A percentile compares a stretch with the other conserved stretches of the same genome.
Conservation (phyloP, 345 rosid genomes). For the Passiflora organensis region DNA sequence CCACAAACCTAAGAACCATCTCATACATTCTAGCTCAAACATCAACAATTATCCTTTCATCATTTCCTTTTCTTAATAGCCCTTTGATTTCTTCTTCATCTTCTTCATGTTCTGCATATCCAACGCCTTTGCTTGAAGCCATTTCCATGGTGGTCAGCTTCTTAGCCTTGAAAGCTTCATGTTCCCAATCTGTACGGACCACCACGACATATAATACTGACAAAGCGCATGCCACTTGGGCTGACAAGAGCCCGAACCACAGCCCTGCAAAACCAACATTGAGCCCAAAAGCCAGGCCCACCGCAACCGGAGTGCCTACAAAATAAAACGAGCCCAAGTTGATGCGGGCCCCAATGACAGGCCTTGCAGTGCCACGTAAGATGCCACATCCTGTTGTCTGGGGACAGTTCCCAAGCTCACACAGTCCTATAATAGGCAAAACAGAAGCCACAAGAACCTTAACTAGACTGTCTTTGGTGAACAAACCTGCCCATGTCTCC, state of each 20-base stretch:
- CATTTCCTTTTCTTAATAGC: constrained; percentile 13
- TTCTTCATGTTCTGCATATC: not conserved
- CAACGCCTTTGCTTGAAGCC: constrained; percentile 15
- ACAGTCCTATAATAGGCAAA: constrained; percentile 80
- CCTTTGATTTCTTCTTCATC: constrained; percentile 13
- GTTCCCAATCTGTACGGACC: constrained; percentile 79
- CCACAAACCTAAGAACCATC: too few relatives aligned
- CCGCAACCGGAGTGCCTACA: constrained; percentile 91
- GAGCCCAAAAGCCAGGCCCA: constrained; percentile 77
- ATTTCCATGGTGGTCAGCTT: constrained; percentile 45
- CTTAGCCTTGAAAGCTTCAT: constrained; percentile 66
- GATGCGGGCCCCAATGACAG: constrained; percentile 71
- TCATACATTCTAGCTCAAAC: not conserved
- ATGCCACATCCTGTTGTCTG: constrained; percentile 97
- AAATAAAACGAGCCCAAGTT: constrained; percentile 85
- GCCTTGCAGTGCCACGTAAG: constrained; percentile 83
- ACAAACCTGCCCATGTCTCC: constrained; percentile 72
- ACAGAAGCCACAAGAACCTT: constrained; percentile 68
- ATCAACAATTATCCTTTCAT: not conserved
- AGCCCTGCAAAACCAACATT: constrained; percentile 79
- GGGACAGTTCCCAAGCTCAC: constrained; percentile 94
- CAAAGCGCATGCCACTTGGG: constrained; percentile 76
- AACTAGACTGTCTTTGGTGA: constrained; percentile 57
- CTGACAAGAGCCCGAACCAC: constrained; percentile 84
- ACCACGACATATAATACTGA: constrained; percentile 62